Base-by-base conservation (phyloP, 2,329 filamentous ascomycete species). In the Malbranchea cinnamomea region DNA sequence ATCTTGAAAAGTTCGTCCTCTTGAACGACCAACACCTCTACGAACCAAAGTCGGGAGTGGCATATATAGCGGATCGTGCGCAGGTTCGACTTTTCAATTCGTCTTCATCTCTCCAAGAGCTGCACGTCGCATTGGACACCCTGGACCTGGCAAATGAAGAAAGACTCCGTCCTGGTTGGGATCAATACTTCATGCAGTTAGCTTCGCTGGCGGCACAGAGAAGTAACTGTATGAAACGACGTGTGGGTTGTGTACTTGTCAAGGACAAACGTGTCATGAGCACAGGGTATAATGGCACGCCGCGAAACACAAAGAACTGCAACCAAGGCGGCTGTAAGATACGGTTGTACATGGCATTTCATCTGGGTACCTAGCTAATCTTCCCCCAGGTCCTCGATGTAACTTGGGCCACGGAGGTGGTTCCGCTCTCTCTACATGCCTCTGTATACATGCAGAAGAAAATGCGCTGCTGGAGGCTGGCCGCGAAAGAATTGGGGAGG, bases 261-360 rank as follows among this genome's bases (percentile, higher is more conserved):
- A 68, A 78, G 39, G 77, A 84, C 48, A 76, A 75, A 46, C 72
- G 85, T 42, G 89, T 98, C 39, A 81, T 95, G 42, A 83, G 78
- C 49, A 98, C 89, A 0, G 89, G 89, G 12, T 98, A 98, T 61
- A 98, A 98, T 55, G 89, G 89, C 37, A 95, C 89, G n/a, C 85
- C 89, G 7, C 68, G 87, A 13, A 78, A 85, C 24, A 64, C 94
- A 45, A 71, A 63, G 32, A 98, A 98, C 58, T 98, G 89, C 59
- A 80, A 78, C 43, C 81, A 92, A 46, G 89, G 89, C 41, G 89
- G 89, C 28, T 98, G 89, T 64, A 54, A 34, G 54, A 45, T 6
- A 10, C 17, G 40, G 39, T 11, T n/a, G n/a, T n/a, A n/a, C n/a
- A n/a, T n/a, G n/a, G n/a, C n/a, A n/a, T n/a, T n/a, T n/a, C n/a